Conservation (phyloP, 1,284 basidiomycete genomes). For the Mycosarcoma maydis region DNA sequence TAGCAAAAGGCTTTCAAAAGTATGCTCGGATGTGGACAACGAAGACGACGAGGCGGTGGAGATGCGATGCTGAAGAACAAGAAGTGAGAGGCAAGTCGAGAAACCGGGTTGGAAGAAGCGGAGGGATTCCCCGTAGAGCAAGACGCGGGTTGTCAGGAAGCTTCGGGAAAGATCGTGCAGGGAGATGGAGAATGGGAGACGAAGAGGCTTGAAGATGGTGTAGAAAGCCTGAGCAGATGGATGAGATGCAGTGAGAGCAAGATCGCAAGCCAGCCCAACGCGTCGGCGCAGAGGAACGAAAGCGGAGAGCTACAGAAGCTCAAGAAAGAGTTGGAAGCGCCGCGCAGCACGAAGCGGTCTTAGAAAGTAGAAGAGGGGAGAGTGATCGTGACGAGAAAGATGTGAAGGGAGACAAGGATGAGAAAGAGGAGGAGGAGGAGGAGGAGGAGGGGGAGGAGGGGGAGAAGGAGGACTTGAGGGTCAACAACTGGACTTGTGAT, state of each 20-base stretch:
- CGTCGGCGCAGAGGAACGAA: too few relatives aligned
- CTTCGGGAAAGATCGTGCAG: too few relatives aligned
- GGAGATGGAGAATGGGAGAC: too few relatives aligned
- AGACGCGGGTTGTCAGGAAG: too few relatives aligned
- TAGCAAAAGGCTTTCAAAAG: constrained; percentile 10
- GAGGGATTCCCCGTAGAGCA: too few relatives aligned
- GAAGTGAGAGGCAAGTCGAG: too few relatives aligned
- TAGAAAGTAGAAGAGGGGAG: not conserved
- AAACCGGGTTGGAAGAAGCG: too few relatives aligned
- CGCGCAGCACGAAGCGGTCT: not conserved
- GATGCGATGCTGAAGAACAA: constrained; percentile 10
- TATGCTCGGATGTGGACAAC: constrained; percentile 18
- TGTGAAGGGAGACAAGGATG: constrained; percentile 2
- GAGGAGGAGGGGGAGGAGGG: not conserved
- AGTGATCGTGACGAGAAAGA: not conserved
- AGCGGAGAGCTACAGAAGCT: too few relatives aligned
- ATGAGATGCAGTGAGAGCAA: too few relatives aligned
- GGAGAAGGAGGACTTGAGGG: not conserved
- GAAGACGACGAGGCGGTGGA: constrained; percentile 15
- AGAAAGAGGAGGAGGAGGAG: not conserved
- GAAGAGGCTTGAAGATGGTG: too few relatives aligned
- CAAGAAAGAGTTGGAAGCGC: not conserved
- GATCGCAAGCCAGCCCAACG: too few relatives aligned
- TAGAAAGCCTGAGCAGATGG: not conserved
- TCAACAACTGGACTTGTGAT: too few relatives aligned